Evolutionary conservation across 192 early-diverging fungal genomes (phyloP), one percentile per base, ranked within the genome.

Genomic region (Lunasporangiospora selenospora): DNA sequence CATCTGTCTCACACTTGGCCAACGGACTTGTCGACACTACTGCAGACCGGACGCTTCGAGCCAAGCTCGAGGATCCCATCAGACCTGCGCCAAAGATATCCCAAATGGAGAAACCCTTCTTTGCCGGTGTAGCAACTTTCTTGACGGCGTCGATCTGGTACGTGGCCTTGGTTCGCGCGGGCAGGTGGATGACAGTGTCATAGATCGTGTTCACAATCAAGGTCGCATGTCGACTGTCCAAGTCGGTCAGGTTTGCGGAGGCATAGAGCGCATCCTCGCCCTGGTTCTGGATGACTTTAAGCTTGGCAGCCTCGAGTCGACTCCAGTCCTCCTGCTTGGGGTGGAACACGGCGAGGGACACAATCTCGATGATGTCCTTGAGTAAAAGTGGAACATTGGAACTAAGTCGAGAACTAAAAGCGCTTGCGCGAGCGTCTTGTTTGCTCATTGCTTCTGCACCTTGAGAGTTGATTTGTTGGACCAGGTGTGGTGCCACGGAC

Each of bases 181-280:
- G 45, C 13, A 59, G 46, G 29, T 37, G 26, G 24, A 59, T 29
- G 2, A 59, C 57, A 27, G 57, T 31, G 9, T 59, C 57, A n/a
- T 59, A 59, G 12, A 59, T 59, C 13, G 57, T 45, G 24, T 49
- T 59, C n/a, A 26, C 21, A 38, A 59, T 49, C 34, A 59, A 16
- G 0, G 45, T 16, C 1, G 57, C 57, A 16, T 11, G 57, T 29
- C 29, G 57, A 18, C 7, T 13, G 26, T 59, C 57, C 2, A 59
- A 15, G 15, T 39, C 34, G 21, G 18, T 47, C 33, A 59, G 16
- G 8, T 59, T 27, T 5, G 34, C 57, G 2, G 45, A 46, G 24
- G 36, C 13, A 2, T 47, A n/a, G 7, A 45, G 38, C 1, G 45
- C 57, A 6, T 45, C 57, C 19, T 44, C 57, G 6, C 57, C 45